phyloP scores from a whole-genome alignment of 352 stramenopile genomes.

The Blastocystis sp. region DNA sequence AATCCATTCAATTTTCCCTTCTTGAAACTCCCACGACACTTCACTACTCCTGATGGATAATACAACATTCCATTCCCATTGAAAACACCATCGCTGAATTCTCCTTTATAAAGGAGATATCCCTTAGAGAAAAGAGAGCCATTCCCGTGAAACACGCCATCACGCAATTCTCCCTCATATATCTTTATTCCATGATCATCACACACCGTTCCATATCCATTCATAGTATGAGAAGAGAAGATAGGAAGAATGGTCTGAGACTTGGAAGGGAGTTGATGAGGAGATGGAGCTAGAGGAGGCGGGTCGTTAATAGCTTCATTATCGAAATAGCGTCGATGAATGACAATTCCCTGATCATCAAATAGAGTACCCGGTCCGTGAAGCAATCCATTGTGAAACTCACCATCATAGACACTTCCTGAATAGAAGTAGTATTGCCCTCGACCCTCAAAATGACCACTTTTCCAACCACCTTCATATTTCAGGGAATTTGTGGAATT shows the following conservation, averaged over 20 bases:
- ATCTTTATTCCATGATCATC: not conserved
- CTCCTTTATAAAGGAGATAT: not conserved
- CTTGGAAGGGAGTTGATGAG: not conserved
- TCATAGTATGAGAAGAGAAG: not conserved
- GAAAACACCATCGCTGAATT: not conserved
- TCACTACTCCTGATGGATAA: not conserved
- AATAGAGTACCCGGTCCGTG: not conserved
- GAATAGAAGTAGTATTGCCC: conserved; percentile 3
- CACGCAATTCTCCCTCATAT: not conserved
- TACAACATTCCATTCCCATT: not conserved
- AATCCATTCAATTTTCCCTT: not conserved
- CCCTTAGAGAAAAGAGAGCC: not conserved
- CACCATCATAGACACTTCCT: not conserved
- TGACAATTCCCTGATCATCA: conserved; percentile 3
- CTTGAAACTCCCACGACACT: not conserved
- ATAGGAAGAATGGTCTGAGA: not conserved
- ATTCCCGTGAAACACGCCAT: not conserved
- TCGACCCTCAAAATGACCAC: not conserved
- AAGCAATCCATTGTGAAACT: not conserved
- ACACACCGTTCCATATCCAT: not conserved
- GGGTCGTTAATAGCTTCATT: not conserved
- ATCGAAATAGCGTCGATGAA: not conserved
- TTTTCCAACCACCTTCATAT: conserved; percentile 20
- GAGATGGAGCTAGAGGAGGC: not conserved
- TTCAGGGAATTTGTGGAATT: conserved; percentile 15